These are phyloP conservation scores for Venturia carpophila DNA, from an alignment of 2,329 filamentous ascomycete species.

Conservation along the genomic window DNA sequence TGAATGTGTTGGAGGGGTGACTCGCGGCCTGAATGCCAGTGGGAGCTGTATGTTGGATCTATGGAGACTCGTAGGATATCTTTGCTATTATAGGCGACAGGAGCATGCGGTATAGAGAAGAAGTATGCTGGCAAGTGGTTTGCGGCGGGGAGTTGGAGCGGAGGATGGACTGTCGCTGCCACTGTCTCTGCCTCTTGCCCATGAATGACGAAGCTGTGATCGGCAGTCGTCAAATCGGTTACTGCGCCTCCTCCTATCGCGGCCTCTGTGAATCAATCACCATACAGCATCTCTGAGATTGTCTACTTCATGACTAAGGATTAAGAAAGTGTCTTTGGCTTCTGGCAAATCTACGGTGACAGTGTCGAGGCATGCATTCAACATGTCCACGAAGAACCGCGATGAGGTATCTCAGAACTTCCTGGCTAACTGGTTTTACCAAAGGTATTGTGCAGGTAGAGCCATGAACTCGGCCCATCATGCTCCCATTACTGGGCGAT, in stretches of 20 bases:
- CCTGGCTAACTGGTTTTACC: too few relatives aligned
- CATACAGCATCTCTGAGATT: too few relatives aligned
- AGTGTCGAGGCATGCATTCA: too few relatives aligned
- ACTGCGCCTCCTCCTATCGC: too few relatives aligned
- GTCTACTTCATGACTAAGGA: too few relatives aligned
- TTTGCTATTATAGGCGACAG: background rate
- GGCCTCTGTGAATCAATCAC: too few relatives aligned
- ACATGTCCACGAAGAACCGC: too few relatives aligned
- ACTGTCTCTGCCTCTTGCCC: background rate
- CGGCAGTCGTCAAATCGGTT: too few relatives aligned
- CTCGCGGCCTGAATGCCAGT: slow-evolving; percentile 1
- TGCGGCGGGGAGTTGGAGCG: background rate
- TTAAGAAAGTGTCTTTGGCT: too few relatives aligned
- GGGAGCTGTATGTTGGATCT: background rate
- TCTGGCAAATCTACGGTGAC: too few relatives aligned
- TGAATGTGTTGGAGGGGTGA: background rate
- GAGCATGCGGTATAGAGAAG: slow-evolving; percentile 5
- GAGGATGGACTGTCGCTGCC: background rate
- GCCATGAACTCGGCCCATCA: background rate
- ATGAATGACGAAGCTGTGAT: slow-evolving; percentile 1
- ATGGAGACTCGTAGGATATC: background rate
- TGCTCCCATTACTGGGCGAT: background rate
- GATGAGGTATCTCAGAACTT: too few relatives aligned
- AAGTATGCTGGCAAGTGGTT: background rate
- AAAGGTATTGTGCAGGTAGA: background rate